Evolutionary conservation across 805 yeast genomes (phyloP).

Genomic region (Metschnikowia peoriensis): DNA sequence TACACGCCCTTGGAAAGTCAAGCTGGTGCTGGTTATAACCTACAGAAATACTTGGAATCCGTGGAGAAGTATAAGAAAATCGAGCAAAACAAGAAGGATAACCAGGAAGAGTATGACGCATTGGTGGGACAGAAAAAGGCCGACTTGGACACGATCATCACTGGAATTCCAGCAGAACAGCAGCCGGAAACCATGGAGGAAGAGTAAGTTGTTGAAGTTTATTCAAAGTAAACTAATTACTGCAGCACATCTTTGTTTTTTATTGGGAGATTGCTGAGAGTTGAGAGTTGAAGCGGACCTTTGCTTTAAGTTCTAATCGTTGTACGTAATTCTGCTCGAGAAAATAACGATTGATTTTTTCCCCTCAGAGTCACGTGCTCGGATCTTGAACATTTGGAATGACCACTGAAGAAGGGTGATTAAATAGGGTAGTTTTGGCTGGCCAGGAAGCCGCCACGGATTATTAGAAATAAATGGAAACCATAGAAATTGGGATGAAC

Average conservation of each 20-base stretch:
- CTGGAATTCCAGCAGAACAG: conserved; percentile 29
- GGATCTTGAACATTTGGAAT: background rate
- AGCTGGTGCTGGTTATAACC: conserved; percentile 82
- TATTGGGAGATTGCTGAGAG: too few species aligned
- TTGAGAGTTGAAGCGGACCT: background rate
- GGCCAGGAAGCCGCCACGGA: conserved; percentile 6
- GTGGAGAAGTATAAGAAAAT: conserved; percentile 59
- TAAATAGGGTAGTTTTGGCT: conserved; percentile 3
- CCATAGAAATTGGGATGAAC: background rate
- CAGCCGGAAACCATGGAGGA: conserved; percentile 8
- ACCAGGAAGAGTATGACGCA: conserved; percentile 44
- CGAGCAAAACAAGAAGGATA: conserved; percentile 36
- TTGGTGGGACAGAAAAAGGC: conserved; percentile 37
- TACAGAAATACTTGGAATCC: conserved; percentile 60
- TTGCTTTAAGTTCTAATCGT: background rate
- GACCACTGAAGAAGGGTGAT: background rate
- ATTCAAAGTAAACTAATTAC: too few species aligned
- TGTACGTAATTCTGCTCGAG: background rate
- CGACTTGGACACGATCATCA: conserved; percentile 35
- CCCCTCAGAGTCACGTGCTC: too few species aligned
- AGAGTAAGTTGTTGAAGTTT: background rate
- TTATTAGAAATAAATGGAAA: background rate
- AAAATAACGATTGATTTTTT: too few species aligned
- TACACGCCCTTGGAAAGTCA: conserved; percentile 86
- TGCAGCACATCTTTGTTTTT: too few species aligned